Conservation (phyloP, 345 rosid species). For the Syzygium aqueum region DNA sequence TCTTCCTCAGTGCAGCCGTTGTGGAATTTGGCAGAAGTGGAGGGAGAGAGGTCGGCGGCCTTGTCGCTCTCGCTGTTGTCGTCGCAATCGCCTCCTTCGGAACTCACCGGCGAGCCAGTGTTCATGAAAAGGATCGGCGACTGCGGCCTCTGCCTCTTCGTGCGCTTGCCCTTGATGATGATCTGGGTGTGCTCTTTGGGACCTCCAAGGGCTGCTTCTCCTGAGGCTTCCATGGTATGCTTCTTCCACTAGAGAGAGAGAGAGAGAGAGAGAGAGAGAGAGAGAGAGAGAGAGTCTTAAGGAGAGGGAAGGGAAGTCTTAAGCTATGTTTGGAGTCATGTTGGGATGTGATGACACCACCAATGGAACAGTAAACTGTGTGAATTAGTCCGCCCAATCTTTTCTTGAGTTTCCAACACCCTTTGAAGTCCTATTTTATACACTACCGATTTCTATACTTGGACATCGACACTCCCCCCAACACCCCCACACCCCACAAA, state of each 20-base stretch:
- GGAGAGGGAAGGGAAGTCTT: conserved; percentile 10
- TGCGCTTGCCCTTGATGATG: conserved; percentile 67
- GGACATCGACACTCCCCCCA: not conserved
- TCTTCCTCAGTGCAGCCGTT: conserved; percentile 49
- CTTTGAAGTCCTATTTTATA: not conserved
- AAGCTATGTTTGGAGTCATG: not conserved
- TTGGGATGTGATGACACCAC: conserved; percentile 1
- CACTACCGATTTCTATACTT: not conserved
- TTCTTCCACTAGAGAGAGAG: not conserved
- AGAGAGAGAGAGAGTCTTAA: not conserved
- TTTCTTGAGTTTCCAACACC: not conserved
- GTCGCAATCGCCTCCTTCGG: conserved; percentile 6
- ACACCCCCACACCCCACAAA: not conserved
- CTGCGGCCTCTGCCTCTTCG: conserved; percentile 59
- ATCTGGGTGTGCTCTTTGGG: not conserved
- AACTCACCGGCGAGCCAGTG: not conserved
- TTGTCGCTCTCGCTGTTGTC: not conserved
- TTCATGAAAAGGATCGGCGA: conserved; percentile 49
- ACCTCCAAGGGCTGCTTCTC: not conserved
- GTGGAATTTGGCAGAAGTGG: conserved; percentile 18
- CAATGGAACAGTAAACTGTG: conserved; percentile 26
- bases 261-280: not conserved
- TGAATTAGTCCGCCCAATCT: conserved; percentile 3
- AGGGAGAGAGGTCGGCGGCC: not conserved
- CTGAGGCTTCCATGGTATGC: not conserved